Base-by-base conservation (phyloP, 768 basidiomycete species). In the Lactarius deliciosus region DNA sequence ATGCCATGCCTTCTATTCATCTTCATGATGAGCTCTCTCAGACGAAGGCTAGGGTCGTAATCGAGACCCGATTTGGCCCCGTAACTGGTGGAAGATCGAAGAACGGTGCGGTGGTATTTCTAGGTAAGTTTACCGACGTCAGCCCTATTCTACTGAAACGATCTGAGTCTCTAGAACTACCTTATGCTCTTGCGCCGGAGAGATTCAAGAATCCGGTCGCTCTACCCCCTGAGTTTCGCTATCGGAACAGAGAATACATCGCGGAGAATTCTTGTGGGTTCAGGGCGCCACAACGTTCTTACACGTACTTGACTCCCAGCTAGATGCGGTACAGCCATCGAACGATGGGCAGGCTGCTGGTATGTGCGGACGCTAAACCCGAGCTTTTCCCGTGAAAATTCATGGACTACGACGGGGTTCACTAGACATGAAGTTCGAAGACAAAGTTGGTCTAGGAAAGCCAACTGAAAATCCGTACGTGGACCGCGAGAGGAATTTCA, bases 401-500 rank as follows among this genome's bases (percentile, higher is more conserved):
- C 36, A 38, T 28, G 41, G 18, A n/a, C 16, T 18, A 56, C 32
- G 32, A 13, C 47, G 22, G n/a, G 16, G 15, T 20, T 20, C 5
- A 20, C 10, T 60, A 88, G 87, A 77, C 16, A 76, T 75, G 2
- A 79, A 79, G 0, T 82, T 81, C 30, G 76, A 82, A 58, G 84
- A 90, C 65, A 86, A 85, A 75, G 83, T 90, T 28, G 89, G 90
- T 6, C 75, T 82, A 5, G 89, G 90, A 60, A 70, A 82, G 68
- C 87, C 90, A 1, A 84, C 86, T 0, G 90, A 93, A 73, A 85
- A 90, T 72, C 86, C 88, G 85, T 90, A 71, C 69, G 81, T 38
- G 34, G 0, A 10, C 18, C 56, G 43, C 22, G 22, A 9, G 10
- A 2, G 8, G 5, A 3, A 20, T n/a, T 40, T 18, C n/a, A 34